Percentiles rank a stretch among this genome's conserved stretches.
These are phyloP conservation scores for Penicillium desertorum DNA, from an alignment of 495 filamentous ascomycete species.

Conservation along the genomic window DNA sequence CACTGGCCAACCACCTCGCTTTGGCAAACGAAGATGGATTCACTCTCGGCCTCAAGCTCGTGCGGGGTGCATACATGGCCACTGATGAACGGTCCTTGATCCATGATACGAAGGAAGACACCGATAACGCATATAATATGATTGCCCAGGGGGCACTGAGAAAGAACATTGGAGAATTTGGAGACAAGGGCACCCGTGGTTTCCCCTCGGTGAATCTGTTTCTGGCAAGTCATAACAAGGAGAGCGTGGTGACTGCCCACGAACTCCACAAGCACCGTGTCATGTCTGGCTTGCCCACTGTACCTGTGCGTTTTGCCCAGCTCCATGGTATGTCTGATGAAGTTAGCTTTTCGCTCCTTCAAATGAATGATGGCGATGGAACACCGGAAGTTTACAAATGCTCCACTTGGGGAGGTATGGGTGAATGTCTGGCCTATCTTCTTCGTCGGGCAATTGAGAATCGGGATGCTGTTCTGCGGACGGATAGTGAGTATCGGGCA, in stretches of 20 bases:
- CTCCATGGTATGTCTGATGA: constrained; percentile 94
- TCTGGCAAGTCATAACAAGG: constrained; percentile 46
- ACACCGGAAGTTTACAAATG: constrained; percentile 74
- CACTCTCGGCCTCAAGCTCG: constrained; percentile 80
- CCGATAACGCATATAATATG: constrained; percentile 58
- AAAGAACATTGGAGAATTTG: constrained; percentile 42
- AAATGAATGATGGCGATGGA: constrained; percentile 40
- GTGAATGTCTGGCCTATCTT: constrained; percentile 86
- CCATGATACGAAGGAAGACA: constrained; percentile 75
- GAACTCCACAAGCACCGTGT: constrained; percentile 35
- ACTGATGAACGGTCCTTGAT: constrained; percentile 72
- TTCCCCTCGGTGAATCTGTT: constrained; percentile 43
- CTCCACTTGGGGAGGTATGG: constrained; percentile 79
- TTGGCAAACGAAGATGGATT: constrained; percentile 63
- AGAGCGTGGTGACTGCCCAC: constrained; percentile 35
- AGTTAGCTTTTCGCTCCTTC: constrained; percentile 72
- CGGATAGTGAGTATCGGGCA: constrained; percentile 64
- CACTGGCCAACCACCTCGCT: constrained; percentile 61
- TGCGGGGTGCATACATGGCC: constrained; percentile 84
- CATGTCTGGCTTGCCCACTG: constrained; percentile 31
- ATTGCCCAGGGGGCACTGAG: constrained; percentile 49
- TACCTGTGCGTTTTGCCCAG: constrained; percentile 54
- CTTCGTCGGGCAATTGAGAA: constrained; percentile 87
- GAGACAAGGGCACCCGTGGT: constrained; percentile 34
- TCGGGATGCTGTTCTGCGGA: constrained; percentile 76